phyloP scores from a whole-genome alignment of 768 basidiomycete genomes.

The Lactarius vividus region DNA sequence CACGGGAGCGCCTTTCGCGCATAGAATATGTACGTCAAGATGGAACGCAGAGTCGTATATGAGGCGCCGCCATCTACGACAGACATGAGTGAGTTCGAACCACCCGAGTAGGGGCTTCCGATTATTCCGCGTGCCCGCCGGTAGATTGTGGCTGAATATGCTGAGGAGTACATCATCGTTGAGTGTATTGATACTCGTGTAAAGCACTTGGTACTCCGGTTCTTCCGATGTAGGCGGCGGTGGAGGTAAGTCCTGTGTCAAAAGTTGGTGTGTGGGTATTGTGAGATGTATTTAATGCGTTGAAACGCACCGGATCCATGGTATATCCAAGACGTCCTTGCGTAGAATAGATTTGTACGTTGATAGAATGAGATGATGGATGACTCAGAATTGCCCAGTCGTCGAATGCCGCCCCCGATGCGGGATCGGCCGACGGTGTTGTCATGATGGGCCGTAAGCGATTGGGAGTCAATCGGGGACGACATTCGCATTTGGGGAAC shows the following conservation, averaged over 20 bases:
- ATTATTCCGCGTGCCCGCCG: background rate
- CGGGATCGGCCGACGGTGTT: background rate
- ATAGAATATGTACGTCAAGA: constrained; percentile 1
- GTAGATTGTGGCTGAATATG: background rate
- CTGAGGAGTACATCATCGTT: background rate
- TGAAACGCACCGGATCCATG: background rate
- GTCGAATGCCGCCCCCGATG: background rate
- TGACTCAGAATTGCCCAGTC: constrained; percentile 1
- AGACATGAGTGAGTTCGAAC: background rate
- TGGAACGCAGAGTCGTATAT: background rate
- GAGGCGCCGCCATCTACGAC: background rate
- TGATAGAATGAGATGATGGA: no score
- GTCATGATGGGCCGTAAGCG: background rate
- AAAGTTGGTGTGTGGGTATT: background rate
- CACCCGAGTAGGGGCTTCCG: background rate
- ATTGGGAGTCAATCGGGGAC: background rate
- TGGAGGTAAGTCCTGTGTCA: background rate
- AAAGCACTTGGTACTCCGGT: background rate
- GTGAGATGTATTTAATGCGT: background rate
- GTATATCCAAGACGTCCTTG: background rate
- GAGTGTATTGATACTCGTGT: background rate
- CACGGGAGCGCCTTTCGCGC: background rate
- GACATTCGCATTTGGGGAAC: background rate
- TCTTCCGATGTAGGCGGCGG: background rate
- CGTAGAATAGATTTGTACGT: background rate